Evolutionary conservation across 73 alveolate genomes (phyloP).

Genomic region (Tetrahymena elliotti): DNA sequence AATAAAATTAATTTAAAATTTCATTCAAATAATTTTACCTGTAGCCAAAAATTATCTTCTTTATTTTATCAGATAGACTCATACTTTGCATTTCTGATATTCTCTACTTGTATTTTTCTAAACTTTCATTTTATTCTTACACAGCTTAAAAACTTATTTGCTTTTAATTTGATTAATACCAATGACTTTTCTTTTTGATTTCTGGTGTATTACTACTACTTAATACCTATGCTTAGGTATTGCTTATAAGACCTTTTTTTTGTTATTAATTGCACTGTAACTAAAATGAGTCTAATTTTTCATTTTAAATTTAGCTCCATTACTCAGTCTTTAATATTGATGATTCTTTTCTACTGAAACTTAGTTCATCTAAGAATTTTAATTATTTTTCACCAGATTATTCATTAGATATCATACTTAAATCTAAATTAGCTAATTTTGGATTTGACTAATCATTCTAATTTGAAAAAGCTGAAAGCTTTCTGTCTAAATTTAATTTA

Average conservation of each 20-base stretch:
- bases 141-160: not conserved
- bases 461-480: not conserved
- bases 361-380: not conserved
- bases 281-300: not conserved
- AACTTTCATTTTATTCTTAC: not conserved
- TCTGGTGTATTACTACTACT: no score
- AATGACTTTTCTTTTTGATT: not conserved
- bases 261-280: not conserved
- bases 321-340: no score
- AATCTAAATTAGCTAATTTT: no score
- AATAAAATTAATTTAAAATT: no score
- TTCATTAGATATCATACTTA: not conserved
- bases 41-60: not conserved
- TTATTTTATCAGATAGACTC: not conserved
- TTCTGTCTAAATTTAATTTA: not conserved
- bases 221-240: no score
- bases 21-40: not conserved
- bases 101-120: not conserved
- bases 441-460: not conserved
- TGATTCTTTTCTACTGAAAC: not conserved
- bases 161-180: no score
- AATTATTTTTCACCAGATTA: not conserved
- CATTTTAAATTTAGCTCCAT: no score
- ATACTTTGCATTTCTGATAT: not conserved
- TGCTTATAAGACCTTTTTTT: no score